Percentiles rank a stretch among this genome's conserved stretches.
Evolutionary conservation across 805 yeast species (phyloP).

Genomic region (Kuraishia capsulata): DNA sequence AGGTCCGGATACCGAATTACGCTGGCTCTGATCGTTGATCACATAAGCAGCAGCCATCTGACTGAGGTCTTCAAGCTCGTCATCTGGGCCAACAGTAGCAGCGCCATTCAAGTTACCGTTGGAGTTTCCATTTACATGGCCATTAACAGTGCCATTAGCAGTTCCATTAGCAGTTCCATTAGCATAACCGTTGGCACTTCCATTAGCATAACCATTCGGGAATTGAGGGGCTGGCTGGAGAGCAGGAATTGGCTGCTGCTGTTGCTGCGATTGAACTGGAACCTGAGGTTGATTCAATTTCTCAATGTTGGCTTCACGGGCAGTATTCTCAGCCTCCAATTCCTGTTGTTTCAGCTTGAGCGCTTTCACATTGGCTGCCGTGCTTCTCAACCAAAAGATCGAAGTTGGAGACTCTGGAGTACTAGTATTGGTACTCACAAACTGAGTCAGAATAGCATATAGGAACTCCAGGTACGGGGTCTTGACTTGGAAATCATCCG

Average conservation of each 20-base stretch:
- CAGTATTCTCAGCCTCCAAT: slow-evolving; percentile 13
- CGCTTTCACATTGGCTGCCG: slow-evolving; percentile 17
- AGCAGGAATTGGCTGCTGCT: not conserved
- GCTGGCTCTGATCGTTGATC: slow-evolving; percentile 14
- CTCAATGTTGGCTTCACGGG: slow-evolving; percentile 15
- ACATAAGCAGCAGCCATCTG: slow-evolving; percentile 21
- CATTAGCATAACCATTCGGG: not conserved
- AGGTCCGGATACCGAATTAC: not conserved
- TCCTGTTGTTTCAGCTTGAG: slow-evolving; percentile 17
- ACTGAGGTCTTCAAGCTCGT: slow-evolving; percentile 21
- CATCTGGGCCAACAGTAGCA: slow-evolving; percentile 15
- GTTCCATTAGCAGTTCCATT: not conserved
- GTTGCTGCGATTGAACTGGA: slow-evolving; percentile 2
- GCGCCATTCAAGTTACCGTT: slow-evolving; percentile 24
- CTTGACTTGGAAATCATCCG: slow-evolving; percentile 79
- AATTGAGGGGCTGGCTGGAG: slow-evolving; percentile 1
- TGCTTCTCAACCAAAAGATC: slow-evolving; percentile 22
- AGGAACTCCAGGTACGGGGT: slow-evolving; percentile 88
- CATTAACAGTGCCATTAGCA: slow-evolving; percentile 18
- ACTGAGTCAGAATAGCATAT: slow-evolving; percentile 70
- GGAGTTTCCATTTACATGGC: slow-evolving; percentile 2
- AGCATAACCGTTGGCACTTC: not conserved
- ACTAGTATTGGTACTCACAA: slow-evolving; percentile 36
- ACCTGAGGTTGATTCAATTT: slow-evolving; percentile 6
- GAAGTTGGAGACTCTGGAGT: slow-evolving; percentile 20